Conservation (phyloP, 768 basidiomycete genomes). For the Gloeophyllum trabeum region DNA sequence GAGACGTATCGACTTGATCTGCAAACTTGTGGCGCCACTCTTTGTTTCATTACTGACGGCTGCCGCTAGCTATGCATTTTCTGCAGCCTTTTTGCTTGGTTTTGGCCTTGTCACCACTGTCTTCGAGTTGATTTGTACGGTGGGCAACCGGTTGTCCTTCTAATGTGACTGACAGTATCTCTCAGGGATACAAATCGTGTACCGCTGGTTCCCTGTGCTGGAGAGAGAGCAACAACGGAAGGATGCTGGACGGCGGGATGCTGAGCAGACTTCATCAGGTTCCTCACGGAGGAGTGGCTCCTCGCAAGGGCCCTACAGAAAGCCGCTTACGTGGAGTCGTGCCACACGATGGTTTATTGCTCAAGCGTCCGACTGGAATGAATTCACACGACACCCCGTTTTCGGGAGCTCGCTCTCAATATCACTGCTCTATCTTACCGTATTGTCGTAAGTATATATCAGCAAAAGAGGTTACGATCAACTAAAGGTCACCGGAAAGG, state of each 20-base stretch:
- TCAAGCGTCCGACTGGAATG: conserved; percentile 21
- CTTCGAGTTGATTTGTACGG: conserved; percentile 28
- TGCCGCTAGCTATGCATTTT: conserved; percentile 19
- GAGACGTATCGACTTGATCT: conserved; percentile 31
- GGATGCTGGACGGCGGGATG: too few relatives aligned
- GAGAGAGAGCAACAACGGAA: conserved; percentile 13
- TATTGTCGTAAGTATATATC: conserved; percentile 13
- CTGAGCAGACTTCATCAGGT: too few relatives aligned
- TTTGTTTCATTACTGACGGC: conserved; percentile 37
- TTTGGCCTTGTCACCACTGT: conserved; percentile 23
- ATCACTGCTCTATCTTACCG: conserved; percentile 32
- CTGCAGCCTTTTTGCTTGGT: conserved; percentile 21
- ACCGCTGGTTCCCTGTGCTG: conserved; percentile 23
- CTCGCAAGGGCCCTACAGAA: too few relatives aligned
- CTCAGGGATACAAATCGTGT: conserved; percentile 27
- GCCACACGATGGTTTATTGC: too few relatives aligned
- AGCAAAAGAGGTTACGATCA: too few relatives aligned
- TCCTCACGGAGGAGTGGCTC: too few relatives aligned
- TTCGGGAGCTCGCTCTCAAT: conserved; percentile 31
- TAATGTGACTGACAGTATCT: neutral
- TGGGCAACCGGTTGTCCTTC: too few relatives aligned
- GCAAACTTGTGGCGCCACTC: conserved; percentile 37
- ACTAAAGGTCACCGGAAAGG: conserved; percentile 5
- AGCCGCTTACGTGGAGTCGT: too few relatives aligned
- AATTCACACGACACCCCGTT: conserved; percentile 25